Evolutionary conservation across 768 basidiomycete species (phyloP).

Genomic region (Leccinum rimulosum): DNA sequence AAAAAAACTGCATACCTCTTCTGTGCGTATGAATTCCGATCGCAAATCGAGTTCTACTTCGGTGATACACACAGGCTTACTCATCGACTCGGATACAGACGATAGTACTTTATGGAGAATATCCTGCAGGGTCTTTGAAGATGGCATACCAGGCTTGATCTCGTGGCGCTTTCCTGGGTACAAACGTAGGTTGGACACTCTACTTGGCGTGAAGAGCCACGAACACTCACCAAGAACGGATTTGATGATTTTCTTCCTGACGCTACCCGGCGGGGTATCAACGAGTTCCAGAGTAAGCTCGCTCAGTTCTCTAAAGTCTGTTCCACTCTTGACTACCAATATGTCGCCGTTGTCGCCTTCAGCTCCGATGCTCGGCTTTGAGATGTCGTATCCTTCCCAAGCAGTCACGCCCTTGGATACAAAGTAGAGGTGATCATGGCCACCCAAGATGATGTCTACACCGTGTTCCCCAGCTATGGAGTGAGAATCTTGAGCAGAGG

Average conservation of each 20-base stretch:
- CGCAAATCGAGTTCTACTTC: conserved; percentile 69
- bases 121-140: conserved; percentile 52
- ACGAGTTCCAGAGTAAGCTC: conserved; percentile 65
- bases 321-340: conserved; percentile 81
- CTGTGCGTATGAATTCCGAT: conserved; percentile 69
- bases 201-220: neutral
- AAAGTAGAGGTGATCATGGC: conserved; percentile 87
- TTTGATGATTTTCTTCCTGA: conserved; percentile 64
- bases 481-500: conserved; percentile 43
- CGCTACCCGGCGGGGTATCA: conserved; percentile 56
- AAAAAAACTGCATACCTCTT: conserved; percentile 50
- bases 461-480: conserved; percentile 61
- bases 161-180: conserved; percentile 61
- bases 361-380: conserved; percentile 54
- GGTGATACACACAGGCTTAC: conserved; percentile 73
- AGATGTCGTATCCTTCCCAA: conserved; percentile 66
- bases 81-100: conserved; percentile 65
- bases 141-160: conserved; percentile 56
- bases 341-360: conserved; percentile 70
- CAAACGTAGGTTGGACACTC: neutral
- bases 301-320: conserved; percentile 85
- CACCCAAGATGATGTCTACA: conserved; percentile 80
- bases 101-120: conserved; percentile 64
- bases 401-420: conserved; percentile 59
- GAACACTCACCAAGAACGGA: conserved; percentile 50